Percentiles rank a stretch among this genome's conserved stretches.
Evolutionary conservation across 495 filamentous ascomycete genomes (phyloP).

Genomic region (Lindgomyces ingoldianus): DNA sequence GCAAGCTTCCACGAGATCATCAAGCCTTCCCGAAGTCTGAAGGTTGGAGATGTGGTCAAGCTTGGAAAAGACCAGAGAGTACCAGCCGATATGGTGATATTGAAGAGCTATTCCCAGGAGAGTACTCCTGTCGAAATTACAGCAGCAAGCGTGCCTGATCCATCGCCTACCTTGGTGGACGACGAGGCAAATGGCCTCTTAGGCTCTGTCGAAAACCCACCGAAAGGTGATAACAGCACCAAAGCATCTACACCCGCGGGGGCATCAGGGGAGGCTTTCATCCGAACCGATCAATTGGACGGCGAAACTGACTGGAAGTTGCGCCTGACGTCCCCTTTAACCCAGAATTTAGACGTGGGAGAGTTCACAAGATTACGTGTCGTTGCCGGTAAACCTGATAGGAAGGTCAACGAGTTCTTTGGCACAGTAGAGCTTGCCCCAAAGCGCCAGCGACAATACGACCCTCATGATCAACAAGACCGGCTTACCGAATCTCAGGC

Average conservation of each 20-base stretch:
- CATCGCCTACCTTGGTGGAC: slow-evolving; percentile 46
- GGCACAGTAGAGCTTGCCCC: slow-evolving; percentile 72
- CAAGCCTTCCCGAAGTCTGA: slow-evolving; percentile 84
- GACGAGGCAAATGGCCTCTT: slow-evolving; percentile 36
- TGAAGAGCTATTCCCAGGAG: slow-evolving; percentile 79
- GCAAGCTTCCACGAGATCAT: slow-evolving; percentile 61
- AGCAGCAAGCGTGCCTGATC: slow-evolving; percentile 36
- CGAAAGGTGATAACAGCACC: background rate
- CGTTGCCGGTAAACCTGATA: slow-evolving; percentile 83
- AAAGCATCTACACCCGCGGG: slow-evolving; percentile 17
- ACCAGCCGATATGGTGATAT: slow-evolving; percentile 89
- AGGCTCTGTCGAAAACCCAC: background rate
- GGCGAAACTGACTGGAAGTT: slow-evolving; percentile 99
- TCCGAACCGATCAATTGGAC: slow-evolving; percentile 95
- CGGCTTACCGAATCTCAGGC: background rate
- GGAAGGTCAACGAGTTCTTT: slow-evolving; percentile 88
- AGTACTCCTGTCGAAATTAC: slow-evolving; percentile 36
- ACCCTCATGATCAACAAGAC: slow-evolving; percentile 32
- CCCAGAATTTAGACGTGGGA: slow-evolving; percentile 67
- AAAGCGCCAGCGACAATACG: slow-evolving; percentile 33
- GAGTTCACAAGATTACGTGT: slow-evolving; percentile 75
- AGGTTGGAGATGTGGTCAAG: slow-evolving; percentile 92
- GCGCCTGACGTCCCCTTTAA: slow-evolving; percentile 78
- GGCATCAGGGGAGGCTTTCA: slow-evolving; percentile 83
- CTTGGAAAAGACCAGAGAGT: slow-evolving; percentile 87